A percentile compares a stretch with the other conserved stretches of the same genome.
phyloP scores from a whole-genome alignment of 441 rosid species.

The Cnidoscolus chayamansa region DNA sequence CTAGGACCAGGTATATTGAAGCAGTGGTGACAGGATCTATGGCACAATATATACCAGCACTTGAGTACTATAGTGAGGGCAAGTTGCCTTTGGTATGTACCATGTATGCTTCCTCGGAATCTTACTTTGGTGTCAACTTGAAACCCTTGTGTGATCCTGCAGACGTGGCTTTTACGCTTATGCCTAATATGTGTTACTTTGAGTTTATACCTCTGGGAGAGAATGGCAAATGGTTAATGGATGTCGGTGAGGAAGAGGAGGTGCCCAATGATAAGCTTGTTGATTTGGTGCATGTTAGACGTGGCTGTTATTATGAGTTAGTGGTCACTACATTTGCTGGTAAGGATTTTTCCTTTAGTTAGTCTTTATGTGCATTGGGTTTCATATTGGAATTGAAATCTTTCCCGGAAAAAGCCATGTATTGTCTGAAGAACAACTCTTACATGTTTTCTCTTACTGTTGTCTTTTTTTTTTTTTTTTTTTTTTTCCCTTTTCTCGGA shows the following conservation, averaged over 20 bases:
- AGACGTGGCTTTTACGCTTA: slow-evolving; percentile 71
- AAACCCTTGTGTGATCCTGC: slow-evolving; percentile 71
- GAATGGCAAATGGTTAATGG: slow-evolving; percentile 50
- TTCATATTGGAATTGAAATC: background rate
- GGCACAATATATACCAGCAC: slow-evolving; percentile 84
- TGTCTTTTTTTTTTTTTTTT: no score
- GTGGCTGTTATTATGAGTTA: slow-evolving; percentile 73
- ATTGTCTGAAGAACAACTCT: no score
- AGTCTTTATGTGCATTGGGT: background rate
- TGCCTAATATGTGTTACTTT: slow-evolving; percentile 89
- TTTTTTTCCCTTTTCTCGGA: background rate
- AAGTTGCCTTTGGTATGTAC: slow-evolving; percentile 77
- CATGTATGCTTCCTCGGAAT: slow-evolving; percentile 95
- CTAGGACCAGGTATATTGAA: slow-evolving; percentile 76
- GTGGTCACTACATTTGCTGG: slow-evolving; percentile 87
- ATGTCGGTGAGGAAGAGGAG: slow-evolving; percentile 51
- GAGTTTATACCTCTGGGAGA: slow-evolving; percentile 77
- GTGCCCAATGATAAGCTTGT: slow-evolving; percentile 51
- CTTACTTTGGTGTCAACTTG: slow-evolving; percentile 86
- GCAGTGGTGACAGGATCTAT: slow-evolving; percentile 90
- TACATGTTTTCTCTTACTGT: no score
- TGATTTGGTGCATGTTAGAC: slow-evolving; percentile 59
- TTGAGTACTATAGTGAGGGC: slow-evolving; percentile 59
- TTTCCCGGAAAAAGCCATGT: slow-evolving; percentile 1
- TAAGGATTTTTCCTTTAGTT: slow-evolving; percentile 24